Conservation (phyloP, 31 red algal genomes). For the Asparagopsis taxiformis region DNA sequence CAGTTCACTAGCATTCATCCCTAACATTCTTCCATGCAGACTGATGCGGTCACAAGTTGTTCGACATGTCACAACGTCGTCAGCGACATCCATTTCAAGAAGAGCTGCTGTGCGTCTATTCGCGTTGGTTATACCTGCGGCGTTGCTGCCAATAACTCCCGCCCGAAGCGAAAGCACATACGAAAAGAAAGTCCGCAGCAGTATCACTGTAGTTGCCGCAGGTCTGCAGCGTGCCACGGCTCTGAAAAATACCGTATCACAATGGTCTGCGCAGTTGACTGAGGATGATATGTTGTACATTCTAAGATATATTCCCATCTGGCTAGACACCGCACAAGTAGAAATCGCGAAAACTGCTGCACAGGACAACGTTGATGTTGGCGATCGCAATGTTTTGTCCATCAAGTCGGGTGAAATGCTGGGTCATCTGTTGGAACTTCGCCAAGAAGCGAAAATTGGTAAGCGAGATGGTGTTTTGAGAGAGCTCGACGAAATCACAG, state of each 20-base stretch:
- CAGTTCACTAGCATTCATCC: too few species aligned
- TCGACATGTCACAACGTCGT: too few species aligned
- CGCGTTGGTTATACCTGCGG: too few species aligned
- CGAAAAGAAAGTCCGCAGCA: not conserved
- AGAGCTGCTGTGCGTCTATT: too few species aligned
- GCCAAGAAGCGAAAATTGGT: constrained; percentile 12
- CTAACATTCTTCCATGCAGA: too few species aligned
- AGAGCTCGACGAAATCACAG: constrained; percentile 44
- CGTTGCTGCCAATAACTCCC: too few species aligned
- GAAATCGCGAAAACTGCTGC: not conserved
- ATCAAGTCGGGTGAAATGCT: constrained; percentile 14
- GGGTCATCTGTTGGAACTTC: constrained; percentile 45
- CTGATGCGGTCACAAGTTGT: too few species aligned
- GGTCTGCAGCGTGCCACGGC: not conserved
- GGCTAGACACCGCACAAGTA: constrained; percentile 15
- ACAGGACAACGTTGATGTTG: constrained; percentile 1
- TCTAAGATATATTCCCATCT: constrained; percentile 17
- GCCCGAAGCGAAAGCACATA: not conserved
- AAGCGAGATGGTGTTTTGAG: constrained; percentile 19
- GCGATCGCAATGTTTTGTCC: not conserved
- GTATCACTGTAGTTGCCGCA: not conserved
- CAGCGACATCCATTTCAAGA: too few species aligned
- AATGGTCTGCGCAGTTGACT: not conserved
- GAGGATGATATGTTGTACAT: constrained; percentile 13
- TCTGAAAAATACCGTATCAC: not conserved